phyloP scores from a whole-genome alignment of 1,284 basidiomycete genomes.

The Puccinia triticina region DNA sequence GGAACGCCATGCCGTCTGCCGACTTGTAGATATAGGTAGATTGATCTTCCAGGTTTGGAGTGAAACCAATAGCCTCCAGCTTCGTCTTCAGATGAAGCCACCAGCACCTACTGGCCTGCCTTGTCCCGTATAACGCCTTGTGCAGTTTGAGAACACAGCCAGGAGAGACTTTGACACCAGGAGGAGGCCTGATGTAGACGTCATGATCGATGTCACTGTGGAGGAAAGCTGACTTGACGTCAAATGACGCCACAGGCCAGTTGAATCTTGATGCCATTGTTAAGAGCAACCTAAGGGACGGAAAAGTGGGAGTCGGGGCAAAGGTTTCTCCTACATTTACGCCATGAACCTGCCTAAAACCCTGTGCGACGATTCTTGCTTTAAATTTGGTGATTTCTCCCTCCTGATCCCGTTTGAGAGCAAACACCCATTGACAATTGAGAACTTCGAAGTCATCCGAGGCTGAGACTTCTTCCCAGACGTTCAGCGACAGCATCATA shows the following conservation, averaged over 20 bases:
- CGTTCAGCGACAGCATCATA: neutral
- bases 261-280: neutral
- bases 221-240: slow-evolving; percentile 17
- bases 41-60: neutral
- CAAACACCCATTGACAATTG: slow-evolving; percentile 1
- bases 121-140: slow-evolving; percentile 24
- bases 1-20: neutral
- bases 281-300: neutral
- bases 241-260: neutral
- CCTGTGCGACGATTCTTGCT: neutral
- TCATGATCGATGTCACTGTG: slow-evolving; percentile 6
- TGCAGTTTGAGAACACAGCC: neutral
- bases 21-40: neutral
- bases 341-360: neutral
- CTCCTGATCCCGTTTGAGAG: slow-evolving; percentile 1
- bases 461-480: slow-evolving; percentile 1
- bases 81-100: slow-evolving; percentile 3
- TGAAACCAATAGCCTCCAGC: neutral
- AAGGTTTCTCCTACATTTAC: slow-evolving; percentile 9
- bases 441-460: neutral
- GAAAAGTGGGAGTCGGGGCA: slow-evolving; percentile 28
- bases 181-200: neutral
- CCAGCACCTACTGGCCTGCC: slow-evolving; percentile 15
- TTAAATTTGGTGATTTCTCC: neutral
- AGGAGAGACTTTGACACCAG: neutral